Base-by-base conservation (phyloP, 129 eudicot species). In the Pittosporum tobira region DNA sequence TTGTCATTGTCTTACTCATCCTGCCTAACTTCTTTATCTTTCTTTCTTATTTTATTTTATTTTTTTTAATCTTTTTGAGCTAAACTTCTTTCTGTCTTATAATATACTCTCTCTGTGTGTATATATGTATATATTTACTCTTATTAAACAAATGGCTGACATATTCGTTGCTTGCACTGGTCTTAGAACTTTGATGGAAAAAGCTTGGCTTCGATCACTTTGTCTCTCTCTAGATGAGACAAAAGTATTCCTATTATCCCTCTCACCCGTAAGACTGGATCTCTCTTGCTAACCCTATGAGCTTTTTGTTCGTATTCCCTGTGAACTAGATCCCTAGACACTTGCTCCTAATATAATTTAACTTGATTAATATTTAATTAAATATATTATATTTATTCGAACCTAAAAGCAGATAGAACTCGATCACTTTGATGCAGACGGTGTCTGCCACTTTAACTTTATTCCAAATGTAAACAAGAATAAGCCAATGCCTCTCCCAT, bases 81-180 rank as follows among this genome's bases (percentile, higher is more conserved):
- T n/a, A n/a, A n/a, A n/a, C n/a, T n/a, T n/a, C n/a, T n/a, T n/a
- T n/a, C n/a, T n/a, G n/a, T n/a, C n/a, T n/a, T n/a, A n/a, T n/a
- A n/a, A n/a, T n/a, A n/a, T n/a, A n/a, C n/a, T n/a, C n/a, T n/a
- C n/a, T n/a, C n/a, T n/a, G n/a, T n/a, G n/a, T n/a, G 7, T n/a
- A 31, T 10, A 5, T 11, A 57, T 1, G 13, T 37, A 19, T 36
- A 18, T 23, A 47, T 12, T n/a, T n/a, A n/a, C n/a, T n/a, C n/a
- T n/a, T n/a, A 29, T 2, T 30, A 30, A 34, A 51, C 30, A 18
- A 63, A 48, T 21, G 8, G 66, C 51, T 68, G 65, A 52, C 72
- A 67, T 74, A 67, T 79, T 79, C 84, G 47, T 79, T 79, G 25
- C 84, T 74, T 79, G 84, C 44, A 43, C 6, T 28, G 52, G 60